These are phyloP conservation scores for Hirschfeldia incana DNA, from an alignment of 345 rosid species.

Conservation along the genomic window DNA sequence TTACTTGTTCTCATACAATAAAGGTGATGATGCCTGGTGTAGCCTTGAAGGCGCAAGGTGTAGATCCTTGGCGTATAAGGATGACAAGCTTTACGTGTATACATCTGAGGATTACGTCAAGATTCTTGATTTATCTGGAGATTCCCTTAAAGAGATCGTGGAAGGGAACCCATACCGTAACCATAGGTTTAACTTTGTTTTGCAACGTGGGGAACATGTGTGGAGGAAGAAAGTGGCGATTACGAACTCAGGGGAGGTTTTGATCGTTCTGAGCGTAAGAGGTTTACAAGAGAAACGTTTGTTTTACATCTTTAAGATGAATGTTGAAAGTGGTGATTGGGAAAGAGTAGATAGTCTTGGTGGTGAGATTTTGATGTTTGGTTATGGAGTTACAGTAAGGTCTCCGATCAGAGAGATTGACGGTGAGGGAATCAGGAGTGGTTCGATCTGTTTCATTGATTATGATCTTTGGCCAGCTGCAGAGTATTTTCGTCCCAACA, in stretches of 20 bases:
- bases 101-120: slow-evolving; percentile 10
- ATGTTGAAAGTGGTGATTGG: slow-evolving; percentile 5
- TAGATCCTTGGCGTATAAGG: slow-evolving; percentile 21
- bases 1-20: slow-evolving; percentile 8
- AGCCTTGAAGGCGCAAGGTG: slow-evolving; percentile 12
- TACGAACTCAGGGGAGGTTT: slow-evolving; percentile 13
- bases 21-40: slow-evolving; percentile 1
- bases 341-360: slow-evolving; percentile 24
- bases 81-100: slow-evolving; percentile 11
- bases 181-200: background rate
- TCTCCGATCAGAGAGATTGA: slow-evolving; percentile 11
- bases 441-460: slow-evolving; percentile 11
- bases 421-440: slow-evolving; percentile 22
- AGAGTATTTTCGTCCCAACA: background rate
- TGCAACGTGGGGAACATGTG: background rate
- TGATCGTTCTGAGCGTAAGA: slow-evolving; percentile 1
- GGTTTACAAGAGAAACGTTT: background rate
- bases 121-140: slow-evolving; percentile 4
- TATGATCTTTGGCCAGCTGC: slow-evolving; percentile 7
- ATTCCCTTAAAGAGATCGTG: background rate
- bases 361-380: slow-evolving; percentile 27
- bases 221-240: slow-evolving; percentile 2
- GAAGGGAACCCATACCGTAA: background rate
- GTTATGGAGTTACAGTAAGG: slow-evolving; percentile 20
- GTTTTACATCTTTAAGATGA: slow-evolving; percentile 15